Evolutionary conservation across 2,329 filamentous ascomycete species (phyloP), one percentile per base, ranked within the genome.

Genomic region (Cercospora janseana): DNA sequence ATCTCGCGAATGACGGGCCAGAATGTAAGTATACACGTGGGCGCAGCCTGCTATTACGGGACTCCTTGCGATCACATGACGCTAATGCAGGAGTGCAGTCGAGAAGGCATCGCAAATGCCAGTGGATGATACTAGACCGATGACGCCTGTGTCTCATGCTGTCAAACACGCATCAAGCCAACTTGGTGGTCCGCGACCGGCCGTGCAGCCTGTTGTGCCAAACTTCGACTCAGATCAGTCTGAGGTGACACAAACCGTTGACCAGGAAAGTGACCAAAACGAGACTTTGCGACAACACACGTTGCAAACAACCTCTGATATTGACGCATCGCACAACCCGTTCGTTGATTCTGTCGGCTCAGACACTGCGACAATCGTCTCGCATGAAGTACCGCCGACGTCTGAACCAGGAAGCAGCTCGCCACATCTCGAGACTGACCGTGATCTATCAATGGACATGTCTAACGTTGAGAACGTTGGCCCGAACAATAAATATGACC

Each of bases 31-130:
- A 9, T 15, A 12, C n/a, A 26, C 16, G 8, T 47, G 24, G 15
- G 27, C 24, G 27, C 27, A 27, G 23, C 34, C 34, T 40, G 44
- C 44, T 29, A 37, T 38, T 46, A 27, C 44, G 44, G 32, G 29
- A 24, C 54, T 55, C 51, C 52, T 51, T 43, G 35, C 41, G 27
- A 41, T 58, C 43, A 61, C 52, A 49, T 55, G 52, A 50, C 50
- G 59, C 57, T 61, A 63, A 60, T 58, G 54, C 54, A 61, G 51
- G 55, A 55, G 53, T 26, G 44, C 46, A 57, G 57, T 60, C 15
- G 55, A 56, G n/a, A n/a, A n/a, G 41, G 52, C 52, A 35, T 58
- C 57, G 42, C 58, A 56, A 54, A 41, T 49, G 32, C 51, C 52
- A 41, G 32, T 52, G 6, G 50, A 56, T 24, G 57, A 56, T 55